phyloP scores from a whole-genome alignment of 352 stramenopile species.

The Globisporangium nodosum region DNA sequence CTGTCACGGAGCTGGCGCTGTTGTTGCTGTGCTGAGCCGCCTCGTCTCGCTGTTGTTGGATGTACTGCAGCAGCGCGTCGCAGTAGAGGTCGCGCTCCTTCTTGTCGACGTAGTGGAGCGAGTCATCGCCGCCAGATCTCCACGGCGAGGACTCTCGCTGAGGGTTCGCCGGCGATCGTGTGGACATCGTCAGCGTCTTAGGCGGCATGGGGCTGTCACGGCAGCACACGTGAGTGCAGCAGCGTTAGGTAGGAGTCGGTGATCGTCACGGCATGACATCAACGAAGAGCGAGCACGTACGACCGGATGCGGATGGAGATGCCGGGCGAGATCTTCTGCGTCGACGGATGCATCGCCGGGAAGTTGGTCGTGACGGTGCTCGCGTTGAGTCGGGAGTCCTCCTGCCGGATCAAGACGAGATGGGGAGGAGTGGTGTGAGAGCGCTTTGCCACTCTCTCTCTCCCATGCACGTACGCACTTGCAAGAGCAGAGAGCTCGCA shows the following conservation, averaged over 20 bases:
- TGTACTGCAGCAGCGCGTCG: constrained; percentile 63
- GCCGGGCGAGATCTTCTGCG: constrained; percentile 54
- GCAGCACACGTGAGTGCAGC: background rate
- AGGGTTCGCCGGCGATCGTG: constrained; percentile 17
- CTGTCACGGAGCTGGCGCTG: background rate
- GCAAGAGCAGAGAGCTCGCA: constrained; percentile 11
- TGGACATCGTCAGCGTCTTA: constrained; percentile 41
- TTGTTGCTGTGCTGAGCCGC: constrained; percentile 6
- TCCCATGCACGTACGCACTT: background rate
- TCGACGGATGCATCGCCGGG: constrained; percentile 73
- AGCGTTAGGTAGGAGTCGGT: background rate
- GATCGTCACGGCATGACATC: background rate
- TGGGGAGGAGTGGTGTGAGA: background rate
- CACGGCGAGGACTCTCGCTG: constrained; percentile 19
- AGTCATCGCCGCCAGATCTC: constrained; percentile 24
- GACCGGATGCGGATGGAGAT: constrained; percentile 64
- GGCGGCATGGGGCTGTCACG: constrained; percentile 46
- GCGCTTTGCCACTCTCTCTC: no score
- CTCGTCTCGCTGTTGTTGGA: constrained; percentile 62
- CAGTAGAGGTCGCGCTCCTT: constrained; percentile 58
- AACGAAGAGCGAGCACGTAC: constrained; percentile 22
- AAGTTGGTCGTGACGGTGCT: constrained; percentile 71
- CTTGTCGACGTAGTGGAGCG: constrained; percentile 40
- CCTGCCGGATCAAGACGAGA: constrained; percentile 17
- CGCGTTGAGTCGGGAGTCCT: constrained; percentile 55